These are phyloP conservation scores for Trapa bicornis DNA, from an alignment of 345 rosid genomes.

Conservation along the genomic window DNA sequence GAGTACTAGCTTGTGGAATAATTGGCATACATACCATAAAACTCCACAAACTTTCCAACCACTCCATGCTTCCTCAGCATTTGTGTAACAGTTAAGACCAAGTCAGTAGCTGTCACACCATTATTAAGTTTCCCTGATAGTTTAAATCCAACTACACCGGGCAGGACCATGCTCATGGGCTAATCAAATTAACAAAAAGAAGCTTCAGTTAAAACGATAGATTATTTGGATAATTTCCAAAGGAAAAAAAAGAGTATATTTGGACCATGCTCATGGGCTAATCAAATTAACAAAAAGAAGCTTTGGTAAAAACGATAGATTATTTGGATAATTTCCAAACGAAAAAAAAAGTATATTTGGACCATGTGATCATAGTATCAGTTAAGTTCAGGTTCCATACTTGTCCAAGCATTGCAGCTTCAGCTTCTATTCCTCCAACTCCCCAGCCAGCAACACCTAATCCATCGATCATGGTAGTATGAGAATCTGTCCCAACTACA, in stretches of 20 bases:
- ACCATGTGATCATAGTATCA: not conserved
- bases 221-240: not conserved
- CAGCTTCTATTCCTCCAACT: slow-evolving; percentile 96
- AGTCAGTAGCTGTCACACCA: slow-evolving; percentile 91
- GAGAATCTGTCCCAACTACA: slow-evolving; percentile 93
- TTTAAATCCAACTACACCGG: slow-evolving; percentile 94
- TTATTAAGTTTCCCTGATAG: slow-evolving; percentile 59
- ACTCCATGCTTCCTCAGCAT: slow-evolving; percentile 93
- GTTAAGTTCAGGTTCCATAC: slow-evolving; percentile 18
- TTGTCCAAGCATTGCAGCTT: slow-evolving; percentile 97
- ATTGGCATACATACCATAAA: slow-evolving; percentile 29
- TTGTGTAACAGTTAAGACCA: slow-evolving; percentile 90
- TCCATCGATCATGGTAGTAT: slow-evolving; percentile 96
- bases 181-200: slow-evolving; percentile 19
- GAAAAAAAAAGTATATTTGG: not conserved
- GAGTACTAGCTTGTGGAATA: not conserved
- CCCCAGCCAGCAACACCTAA: slow-evolving; percentile 99
- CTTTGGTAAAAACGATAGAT: too few relatives aligned
- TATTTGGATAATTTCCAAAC: too few relatives aligned
- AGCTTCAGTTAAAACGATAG: not conserved
- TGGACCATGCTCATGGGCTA: too few relatives aligned
- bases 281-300: too few relatives aligned
- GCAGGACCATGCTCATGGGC: slow-evolving; percentile 99
- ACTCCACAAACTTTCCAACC: slow-evolving; percentile 93
- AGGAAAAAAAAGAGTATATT: not conserved